Evolutionary conservation across 2,329 filamentous ascomycete species (phyloP).

Genomic region (Colletotrichum sp.): DNA sequence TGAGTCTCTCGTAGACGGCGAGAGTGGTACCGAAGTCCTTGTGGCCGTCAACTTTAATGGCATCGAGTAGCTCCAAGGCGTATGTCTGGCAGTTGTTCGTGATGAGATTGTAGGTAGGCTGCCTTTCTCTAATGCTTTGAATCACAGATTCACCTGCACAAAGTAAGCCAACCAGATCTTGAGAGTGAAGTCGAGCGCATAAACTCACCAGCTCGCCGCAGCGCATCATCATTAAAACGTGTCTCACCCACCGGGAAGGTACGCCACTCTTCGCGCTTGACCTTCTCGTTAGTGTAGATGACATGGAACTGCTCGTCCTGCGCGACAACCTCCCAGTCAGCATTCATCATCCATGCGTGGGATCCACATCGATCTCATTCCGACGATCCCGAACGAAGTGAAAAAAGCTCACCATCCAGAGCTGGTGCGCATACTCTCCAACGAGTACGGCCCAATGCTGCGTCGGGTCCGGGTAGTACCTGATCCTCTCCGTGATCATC

Average conservation of each 20-base stretch:
- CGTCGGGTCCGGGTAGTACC: slow-evolving; percentile 61
- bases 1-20: slow-evolving; percentile 56
- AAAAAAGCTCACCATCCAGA: slow-evolving; percentile 58
- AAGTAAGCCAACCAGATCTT: not conserved
- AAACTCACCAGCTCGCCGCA: slow-evolving; percentile 50
- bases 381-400: not conserved
- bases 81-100: slow-evolving; percentile 67
- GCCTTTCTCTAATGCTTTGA: slow-evolving; percentile 51
- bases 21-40: slow-evolving; percentile 59
- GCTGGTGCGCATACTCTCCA: slow-evolving; percentile 58
- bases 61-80: slow-evolving; percentile 56
- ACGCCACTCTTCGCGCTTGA: slow-evolving; percentile 53
- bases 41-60: slow-evolving; percentile 55
- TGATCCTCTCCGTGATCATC: slow-evolving; percentile 59
- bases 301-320: slow-evolving; percentile 60
- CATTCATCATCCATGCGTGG: not conserved
- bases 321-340: not conserved
- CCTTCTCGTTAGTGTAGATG: slow-evolving; percentile 59
- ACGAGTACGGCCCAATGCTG: slow-evolving; percentile 67
- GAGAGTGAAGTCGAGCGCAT: not conserved
- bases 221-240: slow-evolving; percentile 59
- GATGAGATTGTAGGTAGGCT: slow-evolving; percentile 61
- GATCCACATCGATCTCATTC: not conserved
- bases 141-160: slow-evolving; percentile 56
- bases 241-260: slow-evolving; percentile 58